Percentiles rank a stretch among this genome's conserved stretches.
Conservation (phyloP, 2,329 filamentous ascomycete genomes). For the Drechslera avenae region DNA sequence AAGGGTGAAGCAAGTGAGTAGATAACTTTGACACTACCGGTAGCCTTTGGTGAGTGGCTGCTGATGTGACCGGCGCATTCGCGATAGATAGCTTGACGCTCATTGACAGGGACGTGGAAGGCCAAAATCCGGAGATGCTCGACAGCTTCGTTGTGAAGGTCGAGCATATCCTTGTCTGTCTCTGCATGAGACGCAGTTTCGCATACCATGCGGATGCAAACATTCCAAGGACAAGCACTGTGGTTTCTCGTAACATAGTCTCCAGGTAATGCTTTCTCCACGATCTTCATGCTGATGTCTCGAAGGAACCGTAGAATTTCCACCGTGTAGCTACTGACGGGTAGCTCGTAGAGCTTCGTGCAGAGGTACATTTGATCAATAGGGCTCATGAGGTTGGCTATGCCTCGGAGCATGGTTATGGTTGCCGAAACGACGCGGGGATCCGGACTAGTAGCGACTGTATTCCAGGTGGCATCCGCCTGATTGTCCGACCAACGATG, state of each 20-base stretch:
- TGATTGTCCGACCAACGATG: slow-evolving; percentile 72
- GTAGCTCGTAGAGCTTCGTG: slow-evolving; percentile 64
- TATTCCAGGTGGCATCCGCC: slow-evolving; percentile 83
- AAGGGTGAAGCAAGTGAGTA: slow-evolving; percentile 37
- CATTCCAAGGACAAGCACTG: slow-evolving; percentile 54
- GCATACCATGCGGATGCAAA: slow-evolving; percentile 71
- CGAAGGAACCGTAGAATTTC: slow-evolving; percentile 41
- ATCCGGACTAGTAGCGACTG: slow-evolving; percentile 80
- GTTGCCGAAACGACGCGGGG: slow-evolving; percentile 82
- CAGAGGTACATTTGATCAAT: slow-evolving; percentile 65
- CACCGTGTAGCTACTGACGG: slow-evolving; percentile 37
- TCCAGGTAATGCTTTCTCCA: slow-evolving; percentile 14
- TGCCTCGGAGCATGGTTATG: slow-evolving; percentile 65
- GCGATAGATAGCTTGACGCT: slow-evolving; percentile 66
- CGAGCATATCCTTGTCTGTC: slow-evolving; percentile 63
- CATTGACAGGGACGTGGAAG: slow-evolving; percentile 60
- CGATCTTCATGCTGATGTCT: slow-evolving; percentile 31
- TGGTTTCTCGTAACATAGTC: slow-evolving; percentile 19
- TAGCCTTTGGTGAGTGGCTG: slow-evolving; percentile 64
- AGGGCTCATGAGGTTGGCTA: slow-evolving; percentile 52
- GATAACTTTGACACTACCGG: slow-evolving; percentile 73
- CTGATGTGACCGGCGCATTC: slow-evolving; percentile 72
- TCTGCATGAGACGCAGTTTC: slow-evolving; percentile 66
- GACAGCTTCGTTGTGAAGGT: slow-evolving; percentile 68
- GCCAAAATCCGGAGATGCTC: slow-evolving; percentile 67